A percentile compares a stretch with the other conserved stretches of the same genome.
Conservation (phyloP, 805 yeast species). For the Kluyveromyces siamensis region DNA sequence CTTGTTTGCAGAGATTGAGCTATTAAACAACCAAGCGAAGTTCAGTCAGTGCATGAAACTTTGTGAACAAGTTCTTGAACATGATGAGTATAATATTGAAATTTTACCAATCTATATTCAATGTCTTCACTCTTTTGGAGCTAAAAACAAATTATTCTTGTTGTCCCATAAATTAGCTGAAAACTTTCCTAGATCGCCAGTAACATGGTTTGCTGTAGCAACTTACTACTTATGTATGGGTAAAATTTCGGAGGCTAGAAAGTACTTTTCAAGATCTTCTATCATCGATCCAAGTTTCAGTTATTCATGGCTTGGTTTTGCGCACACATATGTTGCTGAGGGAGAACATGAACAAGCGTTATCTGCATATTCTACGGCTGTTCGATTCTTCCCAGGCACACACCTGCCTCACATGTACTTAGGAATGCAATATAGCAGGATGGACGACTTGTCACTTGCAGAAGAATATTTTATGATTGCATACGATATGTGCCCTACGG, state of each 20-base stretch:
- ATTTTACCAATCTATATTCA: constrained; percentile 73
- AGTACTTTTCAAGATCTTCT: constrained; percentile 83
- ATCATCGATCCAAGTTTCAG: constrained; percentile 82
- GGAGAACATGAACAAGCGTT: constrained; percentile 99
- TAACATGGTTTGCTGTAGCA: constrained; percentile 91
- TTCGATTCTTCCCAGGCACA: constrained; percentile 81
- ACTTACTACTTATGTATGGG: constrained; percentile 72
- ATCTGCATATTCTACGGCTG: constrained; percentile 93
- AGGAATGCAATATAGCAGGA: constrained; percentile 93
- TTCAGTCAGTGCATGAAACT: constrained; percentile 66
- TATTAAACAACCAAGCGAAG: constrained; percentile 63
- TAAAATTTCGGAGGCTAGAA: constrained; percentile 73
- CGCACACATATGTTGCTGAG: constrained; percentile 94
- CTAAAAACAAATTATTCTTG: constrained; percentile 68
- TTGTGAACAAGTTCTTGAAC: constrained; percentile 49
- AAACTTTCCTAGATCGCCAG: constrained; percentile 66
- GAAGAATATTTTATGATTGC: constrained; percentile 78
- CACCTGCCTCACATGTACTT: constrained; percentile 83
- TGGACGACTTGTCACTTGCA: constrained; percentile 73
- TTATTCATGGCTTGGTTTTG: constrained; percentile 97
- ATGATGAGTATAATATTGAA: constrained; percentile 64
- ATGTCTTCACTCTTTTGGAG: constrained; percentile 77
- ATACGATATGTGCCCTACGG: constrained; percentile 67
- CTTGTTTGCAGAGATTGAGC: constrained; percentile 57
- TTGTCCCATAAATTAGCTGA: constrained; percentile 83